Percentiles rank a stretch among this genome's conserved stretches.
Conservation (phyloP, 1,284 basidiomycete genomes). For the Rhizoctonia solani region DNA sequence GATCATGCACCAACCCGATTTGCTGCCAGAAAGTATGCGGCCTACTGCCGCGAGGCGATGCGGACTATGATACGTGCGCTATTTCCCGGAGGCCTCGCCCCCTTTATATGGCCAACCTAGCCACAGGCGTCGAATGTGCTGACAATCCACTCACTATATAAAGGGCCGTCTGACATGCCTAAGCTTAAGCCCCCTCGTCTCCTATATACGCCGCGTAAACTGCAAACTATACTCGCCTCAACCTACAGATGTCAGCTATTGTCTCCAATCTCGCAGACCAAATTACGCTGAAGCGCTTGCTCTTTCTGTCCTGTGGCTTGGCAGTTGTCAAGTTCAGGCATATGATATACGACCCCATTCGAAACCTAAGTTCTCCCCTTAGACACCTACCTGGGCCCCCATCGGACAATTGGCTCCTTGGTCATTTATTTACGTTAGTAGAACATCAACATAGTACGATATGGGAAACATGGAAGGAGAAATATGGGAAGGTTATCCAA, state of each 20-base stretch:
- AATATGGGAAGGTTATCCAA: constrained; percentile 31
- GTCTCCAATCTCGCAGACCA: neutral
- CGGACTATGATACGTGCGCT: too few relatives aligned
- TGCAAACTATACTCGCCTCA: too few relatives aligned
- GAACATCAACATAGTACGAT: neutral
- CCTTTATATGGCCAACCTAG: too few relatives aligned
- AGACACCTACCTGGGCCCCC: constrained; percentile 1
- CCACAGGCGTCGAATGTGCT: too few relatives aligned
- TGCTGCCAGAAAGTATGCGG: too few relatives aligned
- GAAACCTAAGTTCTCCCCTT: constrained; percentile 6
- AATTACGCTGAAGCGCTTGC: neutral
- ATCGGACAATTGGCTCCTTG: constrained; percentile 26
- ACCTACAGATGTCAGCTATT: neutral
- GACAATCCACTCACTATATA: too few relatives aligned
- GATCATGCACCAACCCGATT: too few relatives aligned
- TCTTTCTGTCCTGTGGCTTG: constrained; percentile 2
- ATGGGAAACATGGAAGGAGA: constrained; percentile 16
- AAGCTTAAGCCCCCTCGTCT: too few relatives aligned
- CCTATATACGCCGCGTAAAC: too few relatives aligned
- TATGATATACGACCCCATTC: neutral
- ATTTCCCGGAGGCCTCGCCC: too few relatives aligned
- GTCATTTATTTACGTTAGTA: constrained; percentile 22
- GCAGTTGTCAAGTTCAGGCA: constrained; percentile 2
- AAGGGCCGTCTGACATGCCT: too few relatives aligned
- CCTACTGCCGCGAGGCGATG: too few relatives aligned